Conservation (phyloP, 83 land plant species). For the Larix sibirica region DNA sequence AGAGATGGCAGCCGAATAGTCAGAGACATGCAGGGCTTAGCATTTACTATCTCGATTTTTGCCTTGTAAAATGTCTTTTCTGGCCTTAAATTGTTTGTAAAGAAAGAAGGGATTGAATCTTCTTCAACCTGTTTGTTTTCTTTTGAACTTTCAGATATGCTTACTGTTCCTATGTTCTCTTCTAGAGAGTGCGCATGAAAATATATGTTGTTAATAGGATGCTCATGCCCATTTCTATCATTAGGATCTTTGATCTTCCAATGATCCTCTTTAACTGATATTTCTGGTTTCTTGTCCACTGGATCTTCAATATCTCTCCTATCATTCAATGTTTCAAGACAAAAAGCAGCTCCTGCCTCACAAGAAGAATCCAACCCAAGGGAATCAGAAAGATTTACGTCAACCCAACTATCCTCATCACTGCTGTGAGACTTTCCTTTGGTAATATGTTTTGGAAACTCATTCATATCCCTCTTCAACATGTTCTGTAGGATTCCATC, state of each 20-base stretch:
- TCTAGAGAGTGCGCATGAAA: not conserved
- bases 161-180: not conserved
- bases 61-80: slow-evolving; percentile 37
- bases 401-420: slow-evolving; percentile 67
- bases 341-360: not conserved
- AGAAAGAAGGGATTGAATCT: not conserved
- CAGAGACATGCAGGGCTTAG: slow-evolving; percentile 54
- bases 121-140: slow-evolving; percentile 6
- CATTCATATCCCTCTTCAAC: too few relatives aligned
- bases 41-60: slow-evolving; percentile 65
- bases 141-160: not conserved
- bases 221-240: not conserved
- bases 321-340: slow-evolving; percentile 3
- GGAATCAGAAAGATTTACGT: slow-evolving; percentile 45
- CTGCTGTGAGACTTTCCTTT: slow-evolving; percentile 6
- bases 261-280: not conserved
- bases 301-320: not conserved
- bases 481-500: not conserved
- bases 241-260: not conserved
- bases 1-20: slow-evolving; percentile 63
- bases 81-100: not conserved
- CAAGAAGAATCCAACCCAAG: slow-evolving; percentile 1
- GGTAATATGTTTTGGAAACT: not conserved
- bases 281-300: not conserved
- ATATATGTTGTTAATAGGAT: not conserved